Conservation (phyloP, 1,139 yeast species). For the Schizosaccharomyces versatilis region DNA sequence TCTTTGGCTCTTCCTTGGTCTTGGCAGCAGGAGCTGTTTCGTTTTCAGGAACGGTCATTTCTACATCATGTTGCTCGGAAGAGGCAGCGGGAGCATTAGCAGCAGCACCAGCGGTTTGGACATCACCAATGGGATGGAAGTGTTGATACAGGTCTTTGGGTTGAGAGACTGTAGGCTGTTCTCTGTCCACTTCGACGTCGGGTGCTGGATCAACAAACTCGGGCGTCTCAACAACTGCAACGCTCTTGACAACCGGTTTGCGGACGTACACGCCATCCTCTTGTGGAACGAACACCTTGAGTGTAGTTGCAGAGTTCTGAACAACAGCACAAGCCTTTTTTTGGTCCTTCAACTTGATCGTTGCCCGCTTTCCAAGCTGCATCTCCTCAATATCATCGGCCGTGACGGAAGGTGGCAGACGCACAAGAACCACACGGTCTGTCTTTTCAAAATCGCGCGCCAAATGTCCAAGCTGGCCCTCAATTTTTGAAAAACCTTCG, state of each 20-base stretch:
- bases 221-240: too few relatives aligned
- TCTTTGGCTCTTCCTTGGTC: not conserved
- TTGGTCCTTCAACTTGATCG: not conserved
- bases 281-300: too few relatives aligned
- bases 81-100: not conserved
- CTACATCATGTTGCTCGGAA: not conserved
- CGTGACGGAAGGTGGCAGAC: not conserved
- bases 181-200: too few relatives aligned
- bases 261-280: too few relatives aligned
- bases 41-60: not conserved
- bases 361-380: not conserved
- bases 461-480: not conserved
- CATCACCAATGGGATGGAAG: constrained; percentile 1
- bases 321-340: not conserved
- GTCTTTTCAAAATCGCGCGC: not conserved
- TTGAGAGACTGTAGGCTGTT: not conserved
- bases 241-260: too few relatives aligned
- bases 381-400: not conserved
- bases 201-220: too few relatives aligned
- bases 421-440: not conserved
- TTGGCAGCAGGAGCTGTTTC: not conserved
- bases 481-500: not conserved
- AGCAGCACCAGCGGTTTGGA: not conserved
- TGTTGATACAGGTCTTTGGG: not conserved
- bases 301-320: not conserved